A percentile compares a stretch with the other conserved stretches of the same genome.
Conservation (phyloP, 192 early-diverging fungal species). For the Linnemannia hyalina region DNA sequence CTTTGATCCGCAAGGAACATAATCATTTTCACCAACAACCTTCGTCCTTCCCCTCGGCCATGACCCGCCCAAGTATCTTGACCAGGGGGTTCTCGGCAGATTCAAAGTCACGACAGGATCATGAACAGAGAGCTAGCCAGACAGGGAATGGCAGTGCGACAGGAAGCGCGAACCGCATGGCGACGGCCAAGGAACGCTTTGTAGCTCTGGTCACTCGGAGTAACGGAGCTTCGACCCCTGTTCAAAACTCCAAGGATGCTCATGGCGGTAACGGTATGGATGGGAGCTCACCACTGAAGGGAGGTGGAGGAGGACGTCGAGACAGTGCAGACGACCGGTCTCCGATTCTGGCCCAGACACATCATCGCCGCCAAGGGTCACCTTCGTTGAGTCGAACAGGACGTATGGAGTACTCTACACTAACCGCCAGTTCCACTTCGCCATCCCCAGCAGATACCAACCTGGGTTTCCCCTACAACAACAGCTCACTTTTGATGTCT, state of each 20-base stretch:
- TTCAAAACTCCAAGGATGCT: neutral
- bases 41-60: slow-evolving; percentile 12
- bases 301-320: neutral
- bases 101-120: slow-evolving; percentile 23
- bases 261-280: neutral
- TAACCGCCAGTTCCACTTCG: neutral
- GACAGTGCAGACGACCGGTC: slow-evolving; percentile 19
- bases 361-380: slow-evolving; percentile 24
- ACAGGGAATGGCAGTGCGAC: slow-evolving; percentile 10
- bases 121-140: slow-evolving; percentile 7
- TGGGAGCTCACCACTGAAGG: neutral
- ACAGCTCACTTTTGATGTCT: slow-evolving; percentile 43
- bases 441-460: slow-evolving; percentile 3
- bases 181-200: slow-evolving; percentile 35
- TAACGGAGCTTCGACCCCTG: slow-evolving; percentile 6
- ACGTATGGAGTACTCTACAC: neutral
- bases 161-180: slow-evolving; percentile 19
- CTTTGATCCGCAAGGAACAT: slow-evolving; percentile 8
- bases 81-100: slow-evolving; percentile 44
- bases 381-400: slow-evolving; percentile 29
- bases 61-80: slow-evolving; percentile 32
- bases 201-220: slow-evolving; percentile 33
- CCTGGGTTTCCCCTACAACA: slow-evolving; percentile 53
- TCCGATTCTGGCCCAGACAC: slow-evolving; percentile 30
- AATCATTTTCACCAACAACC: neutral